Base-by-base conservation (phyloP, 164 flowering plant species). In the Pachysandra terminalis region DNA sequence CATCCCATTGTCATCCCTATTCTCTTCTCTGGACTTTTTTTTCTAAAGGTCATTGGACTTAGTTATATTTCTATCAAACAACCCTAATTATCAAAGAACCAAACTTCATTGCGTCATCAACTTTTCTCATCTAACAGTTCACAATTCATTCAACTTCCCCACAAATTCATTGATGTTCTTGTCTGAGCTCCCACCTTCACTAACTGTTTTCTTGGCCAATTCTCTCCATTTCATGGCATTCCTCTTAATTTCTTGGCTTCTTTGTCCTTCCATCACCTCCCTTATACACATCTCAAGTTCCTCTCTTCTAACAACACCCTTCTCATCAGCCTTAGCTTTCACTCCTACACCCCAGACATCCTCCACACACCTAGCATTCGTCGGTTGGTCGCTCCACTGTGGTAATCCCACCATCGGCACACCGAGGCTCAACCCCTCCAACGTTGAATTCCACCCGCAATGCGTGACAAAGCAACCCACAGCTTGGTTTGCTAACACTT, bases 371-470 rank as follows among this genome's bases (percentile, higher is more conserved):
- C 76, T 82, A 15, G 83, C 83, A 56, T 82, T 71, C 0, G 83
- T 56, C 60, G 71, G 28, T 45, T 82, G 85, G 60, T 82, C 83
- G 9, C 78, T 53, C 85, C 85, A 82, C 45, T 80, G 78, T 0
- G 85, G 85, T 68, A 82, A 65, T 12, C 66, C 80, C 55, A 82
- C 74, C 83, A 82, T 78, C 0, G 85, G 85, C 53, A 82, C 80
- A 0, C 85, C 85, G 0, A 80, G 76, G 69, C 82, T 66, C 14
- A 82, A 69, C 37, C 81, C 80, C 58, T 82, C 85, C 0, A 80
- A 68, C 0, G 79, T 78, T n/a, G 83, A 82, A 68, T 82, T 82
- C 83, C 85, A 82, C 53, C 85, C 85, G 63, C 85, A 80, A 41
- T 82, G 85, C 0, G 80, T 77, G 63, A 82, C 73, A 26, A 80